phyloP scores from a whole-genome alignment of 257 asterid genomes.

The Fraxinus pennsylvanica region DNA sequence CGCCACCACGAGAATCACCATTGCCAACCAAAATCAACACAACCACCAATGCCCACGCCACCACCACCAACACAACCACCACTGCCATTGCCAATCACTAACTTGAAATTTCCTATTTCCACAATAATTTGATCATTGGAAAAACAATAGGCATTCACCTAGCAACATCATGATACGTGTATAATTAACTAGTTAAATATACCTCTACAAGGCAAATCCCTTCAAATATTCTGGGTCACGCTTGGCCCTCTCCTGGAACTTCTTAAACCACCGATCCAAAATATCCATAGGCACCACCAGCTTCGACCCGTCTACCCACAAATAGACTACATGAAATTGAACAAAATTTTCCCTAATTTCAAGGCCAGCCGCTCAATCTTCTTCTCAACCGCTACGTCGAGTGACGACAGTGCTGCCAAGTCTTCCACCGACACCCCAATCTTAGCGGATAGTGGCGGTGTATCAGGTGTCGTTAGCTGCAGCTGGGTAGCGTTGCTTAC shows the following conservation, averaged over 20 bases:
- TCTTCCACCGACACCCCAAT: conserved; percentile 94
- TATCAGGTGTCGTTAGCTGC: conserved; percentile 57
- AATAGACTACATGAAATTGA: conserved; percentile 94
- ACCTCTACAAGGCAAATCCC: too few relatives aligned
- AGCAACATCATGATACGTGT: too few relatives aligned
- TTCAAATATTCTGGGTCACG: conserved; percentile 87
- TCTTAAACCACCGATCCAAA: conserved; percentile 94
- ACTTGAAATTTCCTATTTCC: too few relatives aligned
- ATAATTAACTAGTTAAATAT: too few relatives aligned
- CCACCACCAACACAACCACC: too few relatives aligned
- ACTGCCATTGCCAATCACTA: too few relatives aligned
- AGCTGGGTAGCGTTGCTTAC: conserved; percentile 49
- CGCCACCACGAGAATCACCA: too few relatives aligned
- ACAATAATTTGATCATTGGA: too few relatives aligned
- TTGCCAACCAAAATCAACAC: too few relatives aligned
- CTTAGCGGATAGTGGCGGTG: conserved; percentile 72
- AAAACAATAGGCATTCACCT: too few relatives aligned
- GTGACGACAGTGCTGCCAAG: conserved; percentile 66
- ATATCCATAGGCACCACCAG: conserved; percentile 95
- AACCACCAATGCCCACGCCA: too few relatives aligned
- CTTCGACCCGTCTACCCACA: conserved; percentile 90
- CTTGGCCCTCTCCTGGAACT: conserved; percentile 89
- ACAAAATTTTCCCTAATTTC: conserved; percentile 93
- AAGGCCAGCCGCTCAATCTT: conserved; percentile 84
- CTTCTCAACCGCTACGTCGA: conserved; percentile 84